Base-by-base conservation (phyloP, 2,329 filamentous ascomycete species). In the Aspergillus neoniger region DNA sequence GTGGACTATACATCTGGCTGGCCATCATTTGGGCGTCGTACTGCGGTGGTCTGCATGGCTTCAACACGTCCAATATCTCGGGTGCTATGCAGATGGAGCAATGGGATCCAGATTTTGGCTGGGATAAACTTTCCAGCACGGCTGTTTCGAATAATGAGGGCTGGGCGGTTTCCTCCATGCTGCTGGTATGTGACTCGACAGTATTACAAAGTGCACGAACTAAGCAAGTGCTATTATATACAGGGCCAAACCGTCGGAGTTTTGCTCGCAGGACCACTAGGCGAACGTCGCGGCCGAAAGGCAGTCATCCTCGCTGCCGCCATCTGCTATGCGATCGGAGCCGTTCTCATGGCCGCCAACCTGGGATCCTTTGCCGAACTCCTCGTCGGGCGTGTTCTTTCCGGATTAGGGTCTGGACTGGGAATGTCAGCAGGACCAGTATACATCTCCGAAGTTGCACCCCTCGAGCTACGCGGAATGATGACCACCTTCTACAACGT, bases 381-480 rank as follows among this genome's bases (percentile, higher is more conserved):
- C 17, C 57, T 67, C 5, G 60, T 59, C 28, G 65, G 65, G 7
- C 52, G 65, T 54, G 56, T 67, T 43, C 30, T 67, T 17, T 67
- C 65, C 6, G 65, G 65, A 4, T 17, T 67, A 25, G 65, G 65
- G 12, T 67, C 65, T 3, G 65, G 65, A 3, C 44, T 60, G 38
- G 65, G 63, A 5, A 67, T 67, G 65, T 62, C 62, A 2, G 60
- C 50, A 1, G 91, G 94, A 1, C 92, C 92, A 0, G 83, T 96
- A 10, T 96, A 96, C 79, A 92, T 96, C 70, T 91, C 90, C 57
- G 92, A 96, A 75, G 84, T 96, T 15, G 87, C 92, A 0, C 92
- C 92, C 0, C 86, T 85, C 0, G 79, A 82, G 21, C 84, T 88
- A 69, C 85, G 88, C 56, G 91, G 91, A 10, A 68, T 67, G 65